Conservation (phyloP, 1,284 basidiomycete genomes). For the Gomphus bonarii region DNA sequence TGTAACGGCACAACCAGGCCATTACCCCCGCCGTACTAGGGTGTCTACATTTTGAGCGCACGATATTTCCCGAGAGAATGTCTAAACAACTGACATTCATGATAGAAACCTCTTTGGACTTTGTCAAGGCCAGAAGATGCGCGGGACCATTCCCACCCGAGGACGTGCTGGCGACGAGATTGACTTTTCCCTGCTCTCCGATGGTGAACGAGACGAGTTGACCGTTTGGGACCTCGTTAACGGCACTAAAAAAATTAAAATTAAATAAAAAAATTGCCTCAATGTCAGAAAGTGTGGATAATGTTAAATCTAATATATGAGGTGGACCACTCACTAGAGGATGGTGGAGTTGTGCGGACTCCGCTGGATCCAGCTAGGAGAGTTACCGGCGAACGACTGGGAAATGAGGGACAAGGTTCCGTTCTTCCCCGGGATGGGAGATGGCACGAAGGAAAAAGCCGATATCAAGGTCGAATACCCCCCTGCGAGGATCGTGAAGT, state of each 20-base stretch:
- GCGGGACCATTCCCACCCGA: constrained; percentile 45
- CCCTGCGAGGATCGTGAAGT: constrained; percentile 48
- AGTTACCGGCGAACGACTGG: constrained; percentile 39
- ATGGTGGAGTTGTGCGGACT: constrained; percentile 43
- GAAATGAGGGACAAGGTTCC: constrained; percentile 34
- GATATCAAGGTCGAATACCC: constrained; percentile 38
- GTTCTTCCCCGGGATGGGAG: constrained; percentile 27
- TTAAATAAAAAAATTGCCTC: too few relatives aligned
- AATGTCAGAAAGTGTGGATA: too few relatives aligned
- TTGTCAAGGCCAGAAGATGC: constrained; percentile 38
- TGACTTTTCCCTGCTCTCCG: constrained; percentile 25
- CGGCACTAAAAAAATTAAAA: constrained; percentile 34
- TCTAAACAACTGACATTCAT: constrained; percentile 35
- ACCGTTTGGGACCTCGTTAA: constrained; percentile 38
- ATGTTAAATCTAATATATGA: constrained; percentile 13
- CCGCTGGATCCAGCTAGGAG: constrained; percentile 45
- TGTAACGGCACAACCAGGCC: constrained; percentile 40
- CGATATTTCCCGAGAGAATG: background rate
- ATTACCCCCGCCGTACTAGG: constrained; percentile 46
- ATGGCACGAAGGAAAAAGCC: constrained; percentile 38
- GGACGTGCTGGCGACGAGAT: constrained; percentile 33
- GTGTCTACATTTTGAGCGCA: background rate
- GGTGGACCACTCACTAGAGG: constrained; percentile 37
- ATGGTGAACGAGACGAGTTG: constrained; percentile 49
- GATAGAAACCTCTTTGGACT: constrained; percentile 42